A percentile compares a stretch with the other conserved stretches of the same genome.
Conservation (phyloP, 2,329 filamentous ascomycete genomes). For the Neofusicoccum umdonicola region DNA sequence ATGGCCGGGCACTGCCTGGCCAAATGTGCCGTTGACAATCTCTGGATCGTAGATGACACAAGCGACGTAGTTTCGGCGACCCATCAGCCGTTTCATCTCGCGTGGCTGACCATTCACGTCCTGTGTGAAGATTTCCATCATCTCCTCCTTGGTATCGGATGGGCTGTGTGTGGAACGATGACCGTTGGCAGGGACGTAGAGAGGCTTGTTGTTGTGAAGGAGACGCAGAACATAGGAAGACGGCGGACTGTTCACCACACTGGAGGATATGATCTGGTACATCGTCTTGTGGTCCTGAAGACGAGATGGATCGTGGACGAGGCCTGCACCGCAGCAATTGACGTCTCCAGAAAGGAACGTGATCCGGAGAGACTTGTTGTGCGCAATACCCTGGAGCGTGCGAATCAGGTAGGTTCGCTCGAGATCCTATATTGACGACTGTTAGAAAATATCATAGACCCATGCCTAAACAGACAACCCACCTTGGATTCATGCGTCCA, state of each 20-base stretch:
- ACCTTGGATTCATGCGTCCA: slow-evolving; percentile 98
- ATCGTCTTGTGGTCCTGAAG: slow-evolving; percentile 97
- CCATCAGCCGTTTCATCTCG: slow-evolving; percentile 91
- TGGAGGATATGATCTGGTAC: slow-evolving; percentile 95
- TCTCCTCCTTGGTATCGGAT: slow-evolving; percentile 96
- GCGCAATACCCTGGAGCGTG: slow-evolving; percentile 89
- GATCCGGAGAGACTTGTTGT: slow-evolving; percentile 94
- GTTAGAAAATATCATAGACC: slow-evolving; percentile 17
- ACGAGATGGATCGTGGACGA: slow-evolving; percentile 89
- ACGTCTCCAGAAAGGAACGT: slow-evolving; percentile 93
- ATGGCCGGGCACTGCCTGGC: slow-evolving; percentile 38
- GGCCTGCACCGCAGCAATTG: slow-evolving; percentile 84
- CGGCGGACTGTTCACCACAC: slow-evolving; percentile 86
- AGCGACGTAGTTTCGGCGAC: slow-evolving; percentile 84
- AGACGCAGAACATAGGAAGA: slow-evolving; percentile 85
- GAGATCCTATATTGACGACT: slow-evolving; percentile 60
- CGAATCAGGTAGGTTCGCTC: slow-evolving; percentile 95
- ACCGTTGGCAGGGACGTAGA: slow-evolving; percentile 92
- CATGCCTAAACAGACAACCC: slow-evolving; percentile 17
- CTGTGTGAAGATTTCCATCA: slow-evolving; percentile 99
- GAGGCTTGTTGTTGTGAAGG: slow-evolving; percentile 88
- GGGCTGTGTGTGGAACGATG: slow-evolving; percentile 65
- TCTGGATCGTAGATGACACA: slow-evolving; percentile 95
- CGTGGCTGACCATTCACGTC: slow-evolving; percentile 81
- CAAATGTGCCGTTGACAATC: slow-evolving; percentile 54